Evolutionary conservation across 768 basidiomycete genomes (phyloP).

Genomic region (Boletus coccyginus): DNA sequence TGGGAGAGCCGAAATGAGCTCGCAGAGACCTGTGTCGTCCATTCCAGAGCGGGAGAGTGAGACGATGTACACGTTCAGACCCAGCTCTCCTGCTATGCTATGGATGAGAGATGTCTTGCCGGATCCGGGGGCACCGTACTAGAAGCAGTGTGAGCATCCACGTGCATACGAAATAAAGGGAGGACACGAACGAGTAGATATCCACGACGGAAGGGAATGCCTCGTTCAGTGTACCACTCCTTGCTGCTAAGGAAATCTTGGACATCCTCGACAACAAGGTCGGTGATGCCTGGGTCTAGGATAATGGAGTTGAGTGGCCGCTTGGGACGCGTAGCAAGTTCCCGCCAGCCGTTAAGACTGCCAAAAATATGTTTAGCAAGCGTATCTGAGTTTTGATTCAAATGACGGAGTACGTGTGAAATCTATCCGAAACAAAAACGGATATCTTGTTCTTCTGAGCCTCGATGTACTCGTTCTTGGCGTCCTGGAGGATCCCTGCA

Average conservation of each 20-base stretch:
- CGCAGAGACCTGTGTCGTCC: slow-evolving; percentile 58
- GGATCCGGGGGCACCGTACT: slow-evolving; percentile 73
- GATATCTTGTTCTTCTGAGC: slow-evolving; percentile 50
- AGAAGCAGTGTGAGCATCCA: not conserved
- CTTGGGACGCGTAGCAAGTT: slow-evolving; percentile 57
- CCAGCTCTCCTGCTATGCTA: slow-evolving; percentile 73
- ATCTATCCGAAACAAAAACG: slow-evolving; percentile 51
- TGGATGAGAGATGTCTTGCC: slow-evolving; percentile 82
- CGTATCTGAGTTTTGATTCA: not conserved
- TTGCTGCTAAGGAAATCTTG: slow-evolving; percentile 67
- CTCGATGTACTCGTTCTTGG: slow-evolving; percentile 48
- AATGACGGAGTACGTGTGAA: slow-evolving; percentile 31
- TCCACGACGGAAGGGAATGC: slow-evolving; percentile 79
- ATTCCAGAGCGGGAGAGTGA: slow-evolving; percentile 61
- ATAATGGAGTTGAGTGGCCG: slow-evolving; percentile 67
- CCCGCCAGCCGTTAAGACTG: slow-evolving; percentile 46
- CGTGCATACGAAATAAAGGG: not conserved
- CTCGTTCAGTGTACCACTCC: slow-evolving; percentile 70
- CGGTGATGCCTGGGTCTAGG: slow-evolving; percentile 65
- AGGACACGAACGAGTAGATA: slow-evolving; percentile 53
- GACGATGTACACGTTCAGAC: slow-evolving; percentile 69
- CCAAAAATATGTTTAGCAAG: slow-evolving; percentile 3
- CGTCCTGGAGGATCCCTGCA: slow-evolving; percentile 52
- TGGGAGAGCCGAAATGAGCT: slow-evolving; percentile 63
- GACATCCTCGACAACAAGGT: slow-evolving; percentile 65